Base-by-base conservation (phyloP, 805 yeast genomes). In the Wickerhamomyces hampshirensis region DNA sequence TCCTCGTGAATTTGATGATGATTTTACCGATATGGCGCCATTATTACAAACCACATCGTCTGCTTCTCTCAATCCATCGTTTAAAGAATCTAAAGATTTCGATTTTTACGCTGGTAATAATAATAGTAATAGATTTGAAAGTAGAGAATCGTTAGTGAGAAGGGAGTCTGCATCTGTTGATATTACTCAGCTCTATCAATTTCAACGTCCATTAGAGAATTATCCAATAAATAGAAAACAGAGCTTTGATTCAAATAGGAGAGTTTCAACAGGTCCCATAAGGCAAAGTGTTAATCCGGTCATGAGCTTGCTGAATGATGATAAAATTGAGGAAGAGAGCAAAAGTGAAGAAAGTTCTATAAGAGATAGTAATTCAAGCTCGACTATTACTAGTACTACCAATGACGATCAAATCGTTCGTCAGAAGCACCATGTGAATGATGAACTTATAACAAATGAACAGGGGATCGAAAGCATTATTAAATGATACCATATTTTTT, bases 131-230 rank as follows among this genome's bases (percentile, higher is more conserved):
- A 29, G 44, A 16, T 41, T 46, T 34, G 54, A 58, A 31, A 55
- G 65, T 7, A 45, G 51, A 18, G 66, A 60, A 21, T 58, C 63
- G 0, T 42, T 56, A 5, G 37, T 50, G 4, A 59, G 59, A 31
- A 40, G 51, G 12, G 51, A 51, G 23, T 44, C 52, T 9, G 46
- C 60, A 0, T 58, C 66, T 4, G 60, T 61, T 26, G 68, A 63
- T 39, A 60, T 63, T 5, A 63, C 68, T 1, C 62, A 66, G 1
- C 45, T 64, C 28, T 62, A 60, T 26, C 49, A 46, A n/a, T 35
- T 36, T 14, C 35, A 24, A 10, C 26, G 42, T 19, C 44, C 51
- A 34, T 34, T 40, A n/a, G 27, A 38, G 33, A 39, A 39, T 30
- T 15, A 32, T 26, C 18, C 29, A 4, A 37, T 39, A 7, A 31